These are phyloP conservation scores for Fonsecaea pedrosoi DNA, from an alignment of 2,329 filamentous ascomycete genomes.

Conservation along the genomic window DNA sequence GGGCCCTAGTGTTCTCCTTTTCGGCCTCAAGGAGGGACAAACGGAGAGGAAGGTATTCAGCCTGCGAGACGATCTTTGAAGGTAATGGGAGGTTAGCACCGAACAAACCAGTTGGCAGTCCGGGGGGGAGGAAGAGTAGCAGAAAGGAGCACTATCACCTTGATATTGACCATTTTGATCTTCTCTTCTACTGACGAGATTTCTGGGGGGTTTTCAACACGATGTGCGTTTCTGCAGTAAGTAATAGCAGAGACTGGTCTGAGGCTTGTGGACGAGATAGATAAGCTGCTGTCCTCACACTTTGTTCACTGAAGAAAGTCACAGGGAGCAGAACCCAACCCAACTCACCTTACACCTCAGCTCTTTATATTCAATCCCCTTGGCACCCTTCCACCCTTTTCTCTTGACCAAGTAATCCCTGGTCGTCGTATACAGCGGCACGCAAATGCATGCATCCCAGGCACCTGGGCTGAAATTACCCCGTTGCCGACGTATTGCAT, in stretches of 20 bases:
- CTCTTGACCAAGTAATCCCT: neutral
- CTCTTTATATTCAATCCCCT: constrained; percentile 8
- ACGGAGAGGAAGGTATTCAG: constrained; percentile 31
- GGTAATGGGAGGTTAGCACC: neutral
- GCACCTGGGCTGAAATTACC: constrained; percentile 10
- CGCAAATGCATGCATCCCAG: neutral
- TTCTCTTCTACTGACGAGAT: neutral
- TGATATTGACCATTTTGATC: constrained; percentile 12
- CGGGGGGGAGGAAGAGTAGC: neutral
- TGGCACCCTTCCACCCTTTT: neutral
- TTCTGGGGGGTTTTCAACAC: no score
- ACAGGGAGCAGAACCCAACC: neutral
- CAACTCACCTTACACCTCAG: neutral
- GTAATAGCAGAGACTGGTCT: neutral
- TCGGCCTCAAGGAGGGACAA: constrained; percentile 33
- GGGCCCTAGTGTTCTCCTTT: constrained; percentile 31
- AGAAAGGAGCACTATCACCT: constrained; percentile 5
- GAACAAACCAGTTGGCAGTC: neutral
- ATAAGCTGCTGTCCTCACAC: neutral
- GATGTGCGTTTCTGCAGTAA: neutral
- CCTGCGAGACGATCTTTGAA: constrained; percentile 12
- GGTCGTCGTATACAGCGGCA: neutral
- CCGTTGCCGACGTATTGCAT: constrained; percentile 12
- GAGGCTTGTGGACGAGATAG: neutral
- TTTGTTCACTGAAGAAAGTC: neutral